phyloP scores from a whole-genome alignment of 495 filamentous ascomycete species.

The Sordaria brevicollis region DNA sequence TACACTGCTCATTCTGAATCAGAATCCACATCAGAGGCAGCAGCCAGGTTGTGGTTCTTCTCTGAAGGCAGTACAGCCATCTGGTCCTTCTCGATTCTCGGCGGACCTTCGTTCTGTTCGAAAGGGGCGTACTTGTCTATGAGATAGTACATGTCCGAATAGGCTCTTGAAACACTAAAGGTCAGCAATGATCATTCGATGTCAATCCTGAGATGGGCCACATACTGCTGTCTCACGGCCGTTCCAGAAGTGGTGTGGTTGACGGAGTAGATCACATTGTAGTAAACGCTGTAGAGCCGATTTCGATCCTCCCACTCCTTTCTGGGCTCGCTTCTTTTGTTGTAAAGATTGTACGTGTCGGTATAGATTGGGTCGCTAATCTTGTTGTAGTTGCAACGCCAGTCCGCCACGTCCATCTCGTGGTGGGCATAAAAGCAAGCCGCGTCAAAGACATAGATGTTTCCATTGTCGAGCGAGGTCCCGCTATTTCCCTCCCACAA shows the following conservation, averaged over 20 bases:
- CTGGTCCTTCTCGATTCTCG: not conserved
- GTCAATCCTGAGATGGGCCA: not conserved
- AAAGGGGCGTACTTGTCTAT: not conserved
- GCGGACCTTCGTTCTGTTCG: not conserved
- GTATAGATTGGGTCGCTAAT: not conserved
- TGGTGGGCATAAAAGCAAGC: slow-evolving; percentile 24
- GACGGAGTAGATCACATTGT: not conserved
- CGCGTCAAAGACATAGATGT: slow-evolving; percentile 36
- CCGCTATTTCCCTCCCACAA: slow-evolving; percentile 38
- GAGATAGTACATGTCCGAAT: not conserved
- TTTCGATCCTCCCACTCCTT: not conserved
- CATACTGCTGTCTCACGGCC: not conserved
- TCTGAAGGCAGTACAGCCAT: not conserved
- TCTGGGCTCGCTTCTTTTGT: not conserved
- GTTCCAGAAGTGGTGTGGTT: not conserved
- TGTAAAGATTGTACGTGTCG: not conserved
- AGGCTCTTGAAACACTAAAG: not conserved
- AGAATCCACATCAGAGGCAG: no score
- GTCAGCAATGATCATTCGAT: not conserved
- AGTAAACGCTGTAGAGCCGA: not conserved
- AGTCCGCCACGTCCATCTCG: not conserved
- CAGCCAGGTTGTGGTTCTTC: not conserved
- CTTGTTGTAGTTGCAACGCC: not conserved
- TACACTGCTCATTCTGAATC: no score
- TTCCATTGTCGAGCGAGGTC: slow-evolving; percentile 19